phyloP scores from a whole-genome alignment of 805 yeast genomes.

The Wickerhamiella cacticola region DNA sequence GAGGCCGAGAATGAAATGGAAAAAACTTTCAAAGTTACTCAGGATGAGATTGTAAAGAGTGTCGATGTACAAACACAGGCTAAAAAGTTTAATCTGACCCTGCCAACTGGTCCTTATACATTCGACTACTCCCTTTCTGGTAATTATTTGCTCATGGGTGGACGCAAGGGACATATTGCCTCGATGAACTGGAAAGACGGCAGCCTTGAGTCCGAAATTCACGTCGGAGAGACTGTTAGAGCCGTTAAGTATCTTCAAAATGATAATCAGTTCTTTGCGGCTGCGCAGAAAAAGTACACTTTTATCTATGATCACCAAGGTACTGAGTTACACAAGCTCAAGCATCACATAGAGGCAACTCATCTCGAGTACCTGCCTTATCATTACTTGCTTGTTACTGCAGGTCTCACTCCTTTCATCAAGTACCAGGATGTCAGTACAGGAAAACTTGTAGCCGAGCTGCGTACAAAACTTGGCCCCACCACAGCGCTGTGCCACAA shows the following conservation, averaged over 20 bases:
- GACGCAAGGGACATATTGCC: constrained; percentile 89
- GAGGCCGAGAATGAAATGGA: constrained; percentile 94
- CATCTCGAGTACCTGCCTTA: constrained; percentile 81
- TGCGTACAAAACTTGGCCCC: constrained; percentile 81
- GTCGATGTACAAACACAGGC: constrained; percentile 69
- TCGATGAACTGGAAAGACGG: constrained; percentile 94
- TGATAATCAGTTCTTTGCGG: constrained; percentile 80
- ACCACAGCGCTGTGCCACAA: constrained; percentile 79
- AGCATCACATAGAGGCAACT: constrained; percentile 79
- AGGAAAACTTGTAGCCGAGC: constrained; percentile 72
- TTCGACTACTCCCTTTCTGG: constrained; percentile 82
- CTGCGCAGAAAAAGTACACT: constrained; percentile 89
- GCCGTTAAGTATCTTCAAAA: constrained; percentile 85
- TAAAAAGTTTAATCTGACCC: constrained; percentile 58
- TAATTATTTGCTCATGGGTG: constrained; percentile 70
- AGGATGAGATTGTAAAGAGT: constrained; percentile 58
- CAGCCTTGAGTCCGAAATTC: constrained; percentile 62
- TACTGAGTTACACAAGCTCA: constrained; percentile 78
- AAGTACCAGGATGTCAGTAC: constrained; percentile 94
- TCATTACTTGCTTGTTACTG: constrained; percentile 75
- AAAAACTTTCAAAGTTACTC: constrained; percentile 73
- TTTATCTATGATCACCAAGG: constrained; percentile 88
- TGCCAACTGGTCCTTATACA: constrained; percentile 72
- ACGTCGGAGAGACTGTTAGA: constrained; percentile 77
- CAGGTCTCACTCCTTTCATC: constrained; percentile 79